Base-by-base conservation (phyloP, 495 filamentous ascomycete genomes). In the Cryomyces minteri region DNA sequence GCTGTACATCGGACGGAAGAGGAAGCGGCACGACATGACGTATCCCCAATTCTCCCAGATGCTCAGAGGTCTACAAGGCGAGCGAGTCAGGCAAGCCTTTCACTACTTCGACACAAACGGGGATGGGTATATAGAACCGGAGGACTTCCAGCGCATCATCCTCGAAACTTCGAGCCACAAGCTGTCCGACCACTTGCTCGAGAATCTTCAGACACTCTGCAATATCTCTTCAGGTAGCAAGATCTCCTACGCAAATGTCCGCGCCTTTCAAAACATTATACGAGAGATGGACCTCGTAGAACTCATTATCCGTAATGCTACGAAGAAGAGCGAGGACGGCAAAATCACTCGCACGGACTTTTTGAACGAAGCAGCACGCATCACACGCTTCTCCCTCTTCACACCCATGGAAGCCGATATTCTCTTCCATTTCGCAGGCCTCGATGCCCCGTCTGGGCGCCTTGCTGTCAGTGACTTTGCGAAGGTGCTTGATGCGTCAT, bases 351-450 rank as follows among this genome's bases (percentile, higher is more conserved):
- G 84, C 31, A 74, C 84, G 12, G 90, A 96, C 53, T 98, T 98
- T 63, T 65, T 98, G 40, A 93, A 94, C 63, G 87, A 94, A 63
- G 90, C 90, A 14, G 78, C 88, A 25, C 77, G 77, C 37, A 76
- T 87, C 54, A 90, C 87, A 28, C 77, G 92, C 18, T 98, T 94
- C 65, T 86, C 86, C 4, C 70, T 90, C 0, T 94, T 94, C 63
- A 95, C 90, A 0, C 90, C 90, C 1, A 94, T 98, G 88, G 90
- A 98, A 61, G 90, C 92, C 4, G 90, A 96, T 59, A 96, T 98
- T 52, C 72, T 98, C 12, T 98, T 98, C 70, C 90, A 98, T 62
- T 98, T 98, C 54, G 90, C 90, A 36, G 85, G 86, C 39, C 67
- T 98, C 39, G 85, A 94, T 57, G 80, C 86, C 48, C 82, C 85